Base-by-base conservation (phyloP, 1,284 basidiomycete genomes). In the Tilletia setariae region DNA sequence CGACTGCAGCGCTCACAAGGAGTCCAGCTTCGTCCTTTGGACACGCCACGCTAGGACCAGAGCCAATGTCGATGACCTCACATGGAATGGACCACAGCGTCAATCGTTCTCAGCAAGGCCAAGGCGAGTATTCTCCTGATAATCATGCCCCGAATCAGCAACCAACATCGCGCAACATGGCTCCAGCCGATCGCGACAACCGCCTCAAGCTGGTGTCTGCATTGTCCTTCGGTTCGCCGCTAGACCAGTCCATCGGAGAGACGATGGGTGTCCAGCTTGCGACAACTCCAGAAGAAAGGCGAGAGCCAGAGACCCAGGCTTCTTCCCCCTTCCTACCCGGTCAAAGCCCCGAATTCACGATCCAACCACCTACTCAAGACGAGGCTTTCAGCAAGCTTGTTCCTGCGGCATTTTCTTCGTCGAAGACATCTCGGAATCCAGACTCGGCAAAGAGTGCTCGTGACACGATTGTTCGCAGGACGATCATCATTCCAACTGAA, bases 401-500 rank as follows among this genome's bases (percentile, higher is more conserved):
- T 40, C 35, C 35, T 4, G 35, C 35, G 11, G 35, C 35, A 40
- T 40, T 51, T 51, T 4, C n/a, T 16, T 16, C 25, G 49, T 51
- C 49, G 4, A 8, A 51, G 8, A 53, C 66, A 30, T 63, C 35
- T 11, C 35, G 35, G 6, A 40, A 40, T 11, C 4, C 35, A 40
- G 35, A 40, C 6, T 40, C 71, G 13, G 67, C 70, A 64, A 78
- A 75, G 61, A 76, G 75, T 15, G 66, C 72, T 23, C 69, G 77
- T 2, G 71, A 79, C 67, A 79, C 77, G 15, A 73, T 79, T 47
- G 72, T 79, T 11, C 75, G 77, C 8, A 47, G 77, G 11, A 79
- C 77, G 53, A 73, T 79, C 72, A 79, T 79, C 66, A 72, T 79
- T 49, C 75, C 77, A 6, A 66, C 74, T 8, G 72, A 68, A 11